Base-by-base conservation (phyloP, 305 asterid species). In the Lippia alba region DNA sequence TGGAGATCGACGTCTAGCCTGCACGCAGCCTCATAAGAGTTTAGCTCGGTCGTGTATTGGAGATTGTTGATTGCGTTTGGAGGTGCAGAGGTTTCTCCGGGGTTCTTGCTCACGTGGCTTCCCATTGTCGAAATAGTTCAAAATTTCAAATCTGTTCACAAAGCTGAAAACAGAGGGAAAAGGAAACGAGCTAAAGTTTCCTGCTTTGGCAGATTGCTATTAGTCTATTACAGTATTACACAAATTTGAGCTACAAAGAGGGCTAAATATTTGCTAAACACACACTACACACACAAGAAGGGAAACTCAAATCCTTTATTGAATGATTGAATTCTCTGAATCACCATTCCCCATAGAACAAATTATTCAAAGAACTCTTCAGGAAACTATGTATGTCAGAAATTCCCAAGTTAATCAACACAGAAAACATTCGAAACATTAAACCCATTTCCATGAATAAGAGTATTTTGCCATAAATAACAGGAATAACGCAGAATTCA, bases 11-110 rank as follows among this genome's bases (percentile, higher is more conserved):
- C 82, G 11, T 91, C 99, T 1, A 61, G 36, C 72, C 78, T 75
- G 83, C 99, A 94, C 2, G 96, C 99, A 0, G 90, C 92, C 77
- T 83, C 99, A 56, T 91, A 91, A 0, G 96, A 83, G 34, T 73
- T 69, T 32, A 94, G 78, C 77, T 86, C 93, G 0, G 78, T 70
- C 32, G 85, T 71, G 82, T 55, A 76, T 20, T 82, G 91, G 55
- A 84, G 78, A 74, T 84, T 81, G 86, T 73, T 76, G 65, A 91
- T 86, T n/a, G 85, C 59, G 56, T 79, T 82, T 64, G 84, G 65
- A 24, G 81, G 72, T 32, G 14, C 14, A 6, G 96, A 82, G 56
- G 89, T 70, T 76, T 86, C 96, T 34, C 82, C 88, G 14, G 88
- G 83, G 73, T 78, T 86, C 86, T 91, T 92, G 95, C 97, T 92